These are phyloP conservation scores for Pseudonitzschia multiseries DNA, from an alignment of 108 stramenopile genomes.

Conservation along the genomic window DNA sequence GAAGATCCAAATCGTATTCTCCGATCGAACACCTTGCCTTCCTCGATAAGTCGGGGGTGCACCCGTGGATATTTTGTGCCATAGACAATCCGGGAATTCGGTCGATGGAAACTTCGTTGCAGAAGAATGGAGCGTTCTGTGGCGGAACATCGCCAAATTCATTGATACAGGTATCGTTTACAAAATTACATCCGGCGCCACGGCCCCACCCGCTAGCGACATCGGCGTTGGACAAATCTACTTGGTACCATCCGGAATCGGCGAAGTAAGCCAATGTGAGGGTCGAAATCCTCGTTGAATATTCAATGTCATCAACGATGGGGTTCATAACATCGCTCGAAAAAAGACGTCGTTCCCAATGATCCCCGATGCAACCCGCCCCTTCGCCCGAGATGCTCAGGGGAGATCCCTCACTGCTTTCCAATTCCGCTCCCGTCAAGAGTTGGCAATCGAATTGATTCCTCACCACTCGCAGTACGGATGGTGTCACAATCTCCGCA, in stretches of 20 bases:
- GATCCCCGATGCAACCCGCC: slow-evolving; percentile 66
- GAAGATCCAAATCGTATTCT: slow-evolving; percentile 59
- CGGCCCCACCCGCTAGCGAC: slow-evolving; percentile 72
- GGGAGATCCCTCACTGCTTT: slow-evolving; percentile 48
- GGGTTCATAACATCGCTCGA: slow-evolving; percentile 81
- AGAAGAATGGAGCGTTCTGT: slow-evolving; percentile 72
- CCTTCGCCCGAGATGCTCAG: slow-evolving; percentile 28
- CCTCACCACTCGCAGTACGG: slow-evolving; percentile 67
- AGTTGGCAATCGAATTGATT: slow-evolving; percentile 84
- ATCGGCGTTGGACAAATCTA: slow-evolving; percentile 60
- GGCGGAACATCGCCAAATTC: slow-evolving; percentile 53
- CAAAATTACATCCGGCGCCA: slow-evolving; percentile 80
- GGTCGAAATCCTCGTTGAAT: slow-evolving; percentile 61
- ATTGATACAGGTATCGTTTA: slow-evolving; percentile 64
- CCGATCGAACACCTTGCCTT: slow-evolving; percentile 83
- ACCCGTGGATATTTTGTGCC: slow-evolving; percentile 61
- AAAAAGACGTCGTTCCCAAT: slow-evolving; percentile 80
- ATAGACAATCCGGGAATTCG: slow-evolving; percentile 15
- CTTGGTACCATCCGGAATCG: slow-evolving; percentile 87
- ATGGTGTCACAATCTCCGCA: slow-evolving; percentile 76
- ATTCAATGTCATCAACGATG: slow-evolving; percentile 62
- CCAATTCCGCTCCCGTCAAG: slow-evolving; percentile 74
- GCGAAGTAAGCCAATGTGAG: slow-evolving; percentile 80
- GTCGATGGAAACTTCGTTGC: slow-evolving; percentile 40
- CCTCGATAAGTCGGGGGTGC: slow-evolving; percentile 68